Conservation (phyloP, 305 asterid species). For the Ilex paraguariensis region DNA sequence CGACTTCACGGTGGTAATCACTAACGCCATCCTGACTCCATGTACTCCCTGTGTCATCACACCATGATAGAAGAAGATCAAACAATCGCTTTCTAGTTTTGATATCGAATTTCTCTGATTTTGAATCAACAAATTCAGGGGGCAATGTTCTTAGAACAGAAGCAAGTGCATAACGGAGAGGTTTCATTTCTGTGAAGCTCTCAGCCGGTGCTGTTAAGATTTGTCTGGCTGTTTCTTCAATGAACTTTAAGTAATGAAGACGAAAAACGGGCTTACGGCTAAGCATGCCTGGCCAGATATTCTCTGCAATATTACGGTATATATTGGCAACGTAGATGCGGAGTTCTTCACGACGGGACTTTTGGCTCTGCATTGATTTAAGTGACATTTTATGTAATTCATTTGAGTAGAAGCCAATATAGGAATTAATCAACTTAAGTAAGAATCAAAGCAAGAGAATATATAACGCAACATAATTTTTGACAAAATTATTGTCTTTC, state of each 20-base stretch:
- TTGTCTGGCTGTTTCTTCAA: constrained; percentile 86
- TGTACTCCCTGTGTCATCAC: constrained; percentile 85
- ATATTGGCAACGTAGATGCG: constrained; percentile 83
- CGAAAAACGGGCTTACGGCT: constrained; percentile 98
- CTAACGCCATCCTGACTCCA: constrained; percentile 95
- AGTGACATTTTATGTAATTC: constrained; percentile 10
- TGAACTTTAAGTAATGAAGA: constrained; percentile 90
- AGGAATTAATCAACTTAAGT: neutral
- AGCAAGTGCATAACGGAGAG: constrained; percentile 93
- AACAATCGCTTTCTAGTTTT: constrained; percentile 92
- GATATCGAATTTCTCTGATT: constrained; percentile 90
- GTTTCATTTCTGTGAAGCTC: constrained; percentile 89
- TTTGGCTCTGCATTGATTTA: constrained; percentile 71
- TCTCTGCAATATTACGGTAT: constrained; percentile 91
- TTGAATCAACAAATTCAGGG: constrained; percentile 96
- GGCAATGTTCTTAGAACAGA: constrained; percentile 92
- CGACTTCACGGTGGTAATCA: constrained; percentile 99
- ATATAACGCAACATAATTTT: too few species aligned
- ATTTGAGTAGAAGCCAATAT: constrained; percentile 8
- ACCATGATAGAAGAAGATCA: constrained; percentile 95
- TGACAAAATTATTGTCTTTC: too few species aligned
- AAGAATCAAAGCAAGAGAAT: neutral
- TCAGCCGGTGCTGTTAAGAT: constrained; percentile 70
- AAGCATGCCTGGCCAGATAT: constrained; percentile 98
- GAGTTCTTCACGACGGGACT: constrained; percentile 97